Conservation (phyloP, 345 rosid species). For the Salix viminalis region DNA sequence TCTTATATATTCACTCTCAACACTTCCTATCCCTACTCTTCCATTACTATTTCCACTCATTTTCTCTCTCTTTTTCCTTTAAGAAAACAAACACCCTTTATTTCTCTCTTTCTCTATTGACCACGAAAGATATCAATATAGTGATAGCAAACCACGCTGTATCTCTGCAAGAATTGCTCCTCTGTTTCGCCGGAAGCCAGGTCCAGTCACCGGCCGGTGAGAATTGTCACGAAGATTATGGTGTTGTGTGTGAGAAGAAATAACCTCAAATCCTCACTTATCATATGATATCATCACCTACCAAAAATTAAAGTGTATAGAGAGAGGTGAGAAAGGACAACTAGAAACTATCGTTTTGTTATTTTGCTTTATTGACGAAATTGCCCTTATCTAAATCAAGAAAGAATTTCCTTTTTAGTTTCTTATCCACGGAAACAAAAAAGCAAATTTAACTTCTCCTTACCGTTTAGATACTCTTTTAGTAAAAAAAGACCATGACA, state of each 20-base stretch:
- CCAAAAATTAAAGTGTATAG: background rate
- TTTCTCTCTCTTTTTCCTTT: constrained; percentile 10
- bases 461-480: too few species aligned
- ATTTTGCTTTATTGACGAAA: background rate
- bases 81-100: background rate
- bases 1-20: constrained; percentile 52
- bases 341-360: background rate
- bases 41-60: constrained; percentile 32
- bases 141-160: background rate
- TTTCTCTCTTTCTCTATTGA: background rate
- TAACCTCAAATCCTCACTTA: background rate
- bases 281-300: background rate
- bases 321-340: background rate
- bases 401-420: background rate
- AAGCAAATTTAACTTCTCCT: background rate
- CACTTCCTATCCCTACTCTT: constrained; percentile 22
- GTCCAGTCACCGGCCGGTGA: constrained; percentile 14
- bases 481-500: too few species aligned
- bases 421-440: background rate
- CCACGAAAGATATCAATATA: background rate
- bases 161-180: background rate
- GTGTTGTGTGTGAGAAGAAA: background rate
- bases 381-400: background rate
- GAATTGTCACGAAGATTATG: background rate
- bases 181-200: constrained; percentile 15